These are phyloP conservation scores for Phaffia rhodozyma DNA, from an alignment of 1,284 basidiomycete genomes.

Conservation along the genomic window DNA sequence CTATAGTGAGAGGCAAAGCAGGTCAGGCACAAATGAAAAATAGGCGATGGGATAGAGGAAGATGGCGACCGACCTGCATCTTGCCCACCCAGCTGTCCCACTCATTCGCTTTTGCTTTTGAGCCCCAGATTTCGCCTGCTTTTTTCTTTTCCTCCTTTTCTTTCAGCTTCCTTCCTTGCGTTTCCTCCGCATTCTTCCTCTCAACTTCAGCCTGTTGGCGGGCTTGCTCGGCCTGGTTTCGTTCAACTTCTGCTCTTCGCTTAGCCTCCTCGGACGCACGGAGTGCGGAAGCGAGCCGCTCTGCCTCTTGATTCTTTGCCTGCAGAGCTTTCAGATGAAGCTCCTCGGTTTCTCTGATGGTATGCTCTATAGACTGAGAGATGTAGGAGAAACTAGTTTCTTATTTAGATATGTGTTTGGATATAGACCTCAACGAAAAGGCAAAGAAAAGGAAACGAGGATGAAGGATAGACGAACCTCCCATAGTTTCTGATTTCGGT, in stretches of 20 bases:
- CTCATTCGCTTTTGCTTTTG: conserved; percentile 49
- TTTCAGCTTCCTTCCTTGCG: conserved; percentile 13
- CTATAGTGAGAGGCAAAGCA: conserved; percentile 30
- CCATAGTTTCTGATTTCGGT: conserved; percentile 45
- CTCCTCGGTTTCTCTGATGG: conserved; percentile 54
- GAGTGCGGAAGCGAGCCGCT: conserved; percentile 34
- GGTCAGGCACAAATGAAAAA: background rate
- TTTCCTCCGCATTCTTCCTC: conserved; percentile 15
- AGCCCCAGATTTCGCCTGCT: conserved; percentile 37
- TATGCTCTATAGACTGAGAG: conserved; percentile 44
- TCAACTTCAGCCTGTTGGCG: conserved; percentile 16
- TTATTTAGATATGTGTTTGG: conserved; percentile 11
- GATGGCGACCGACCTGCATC: conserved; percentile 43
- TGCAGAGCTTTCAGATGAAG: conserved; percentile 32
- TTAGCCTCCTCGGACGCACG: conserved; percentile 15
- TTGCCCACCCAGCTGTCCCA: conserved; percentile 52
- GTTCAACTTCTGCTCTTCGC: conserved; percentile 14
- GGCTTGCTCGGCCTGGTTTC: background rate
- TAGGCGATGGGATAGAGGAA: background rate
- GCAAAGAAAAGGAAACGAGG: background rate
- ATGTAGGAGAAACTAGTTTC: background rate
- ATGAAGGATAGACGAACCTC: conserved; percentile 25
- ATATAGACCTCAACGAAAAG: background rate
- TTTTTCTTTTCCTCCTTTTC: conserved; percentile 11
- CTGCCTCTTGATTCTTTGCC: conserved; percentile 43